Base-by-base conservation (phyloP, 129 eudicot species). In the Tagetes erecta region DNA sequence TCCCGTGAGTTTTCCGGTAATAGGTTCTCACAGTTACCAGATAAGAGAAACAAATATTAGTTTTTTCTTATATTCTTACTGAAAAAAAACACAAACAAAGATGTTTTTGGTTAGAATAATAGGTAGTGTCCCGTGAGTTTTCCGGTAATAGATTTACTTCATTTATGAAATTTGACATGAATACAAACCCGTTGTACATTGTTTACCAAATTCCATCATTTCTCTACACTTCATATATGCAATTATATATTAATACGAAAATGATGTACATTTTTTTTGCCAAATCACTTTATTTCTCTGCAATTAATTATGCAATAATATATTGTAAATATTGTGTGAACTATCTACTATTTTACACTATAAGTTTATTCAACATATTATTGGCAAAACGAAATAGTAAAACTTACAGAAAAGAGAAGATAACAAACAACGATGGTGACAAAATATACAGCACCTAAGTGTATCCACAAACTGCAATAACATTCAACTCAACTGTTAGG, bases 381-480 rank as follows among this genome's bases (percentile, higher is more conserved):
- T 20, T 14, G 27, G 42, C 2, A 5, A 49, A 35, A 73, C 31
- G 6, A 64, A 76, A 5, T 55, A 12, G 72, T 63, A 60, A 8
- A 37, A 72, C 88, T 83, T 83, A 79, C 95, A 68, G 67, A 53
- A 63, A 83, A 88, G 35, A 88, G 95, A 78, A 88, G 88, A 72
- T 10, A 83, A 74, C 90, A 88, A 31, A 77, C 86, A 67, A 73
- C 53, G 20, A 79, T 5, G 67, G 88, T 78, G 80, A 85, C 68
- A 74, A 83, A 36, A 74, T 88, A 88, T 50, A 86, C 84, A 50
- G 95, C 90, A 57, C 74, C 80, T 71, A 82, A 81, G 78, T 88
- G 95, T 46, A 79, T 79, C 95, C 95, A 88, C 72, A 88, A 72
- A 86, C 95, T 88, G 90, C 86, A 77, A 79, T 6, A 72, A 59